A percentile compares a stretch with the other conserved stretches of the same genome.
Evolutionary conservation across 75 land plant species (phyloP).

Genomic region (Chamaecyparis obtusa): DNA sequence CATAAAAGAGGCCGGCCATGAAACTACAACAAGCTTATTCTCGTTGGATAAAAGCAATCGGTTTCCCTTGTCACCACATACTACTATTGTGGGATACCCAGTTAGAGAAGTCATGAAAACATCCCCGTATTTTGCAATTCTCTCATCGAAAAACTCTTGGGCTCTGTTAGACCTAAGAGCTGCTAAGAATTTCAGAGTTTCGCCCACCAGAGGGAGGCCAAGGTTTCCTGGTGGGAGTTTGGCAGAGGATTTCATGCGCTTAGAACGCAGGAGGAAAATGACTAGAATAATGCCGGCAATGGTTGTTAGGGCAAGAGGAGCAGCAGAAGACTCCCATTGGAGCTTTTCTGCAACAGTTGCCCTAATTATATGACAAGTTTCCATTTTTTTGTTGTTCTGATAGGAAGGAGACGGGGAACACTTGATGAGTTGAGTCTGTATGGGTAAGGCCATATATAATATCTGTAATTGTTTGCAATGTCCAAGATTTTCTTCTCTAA

Average conservation of each 20-base stretch:
- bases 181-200: background rate
- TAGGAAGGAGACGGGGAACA: too few relatives aligned
- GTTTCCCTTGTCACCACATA: slow-evolving; percentile 38
- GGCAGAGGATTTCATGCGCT: background rate
- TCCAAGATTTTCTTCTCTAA: too few relatives aligned
- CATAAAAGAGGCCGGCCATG: slow-evolving; percentile 33
- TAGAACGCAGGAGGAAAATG: background rate
- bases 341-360: too few relatives aligned
- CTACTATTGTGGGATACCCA: slow-evolving; percentile 16
- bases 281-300: background rate
- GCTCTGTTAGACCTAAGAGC: background rate
- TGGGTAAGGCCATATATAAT: too few relatives aligned
- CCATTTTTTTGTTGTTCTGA: too few relatives aligned
- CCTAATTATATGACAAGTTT: too few relatives aligned
- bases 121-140: slow-evolving; percentile 13
- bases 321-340: too few relatives aligned
- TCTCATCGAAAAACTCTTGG: slow-evolving; percentile 14
- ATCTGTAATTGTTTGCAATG: too few relatives aligned
- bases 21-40: slow-evolving; percentile 37
- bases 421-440: too few relatives aligned
- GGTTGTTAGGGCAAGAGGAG: too few relatives aligned
- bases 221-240: background rate
- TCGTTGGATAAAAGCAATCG: slow-evolving; percentile 44
- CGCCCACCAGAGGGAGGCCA: background rate
- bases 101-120: slow-evolving; percentile 42